Evolutionary conservation across 345 rosid genomes (phyloP).

Genomic region (Citrus cavaleriei): DNA sequence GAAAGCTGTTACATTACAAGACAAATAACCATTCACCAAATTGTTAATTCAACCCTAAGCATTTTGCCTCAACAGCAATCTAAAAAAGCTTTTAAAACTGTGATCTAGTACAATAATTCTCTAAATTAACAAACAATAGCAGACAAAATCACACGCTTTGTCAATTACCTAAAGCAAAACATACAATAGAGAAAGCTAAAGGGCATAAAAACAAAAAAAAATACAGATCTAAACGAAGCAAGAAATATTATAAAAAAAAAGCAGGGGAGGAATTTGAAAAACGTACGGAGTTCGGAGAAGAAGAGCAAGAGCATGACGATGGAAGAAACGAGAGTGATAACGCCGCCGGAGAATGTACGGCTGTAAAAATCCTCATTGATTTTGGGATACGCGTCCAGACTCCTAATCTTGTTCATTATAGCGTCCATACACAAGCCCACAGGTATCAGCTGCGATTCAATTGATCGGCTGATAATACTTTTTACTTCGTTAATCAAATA

Average conservation of each 20-base stretch:
- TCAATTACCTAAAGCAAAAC: no score
- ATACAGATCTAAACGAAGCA: background rate
- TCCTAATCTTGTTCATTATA: constrained; percentile 67
- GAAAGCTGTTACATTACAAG: background rate
- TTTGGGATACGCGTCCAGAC: constrained; percentile 92
- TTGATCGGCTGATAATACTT: background rate
- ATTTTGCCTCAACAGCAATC: background rate
- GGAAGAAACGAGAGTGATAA: constrained; percentile 84
- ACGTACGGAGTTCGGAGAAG: constrained; percentile 90
- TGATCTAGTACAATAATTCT: background rate
- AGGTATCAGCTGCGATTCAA: background rate
- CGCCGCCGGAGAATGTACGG: constrained; percentile 94
- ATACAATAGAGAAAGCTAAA: background rate
- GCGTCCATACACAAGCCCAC: constrained; percentile 47
- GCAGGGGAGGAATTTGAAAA: background rate
- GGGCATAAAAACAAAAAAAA: background rate
- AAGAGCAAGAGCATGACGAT: constrained; percentile 89
- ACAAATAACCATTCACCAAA: background rate
- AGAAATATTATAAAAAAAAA: background rate
- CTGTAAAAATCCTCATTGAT: constrained; percentile 96
- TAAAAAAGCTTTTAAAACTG: background rate
- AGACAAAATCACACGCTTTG: background rate
- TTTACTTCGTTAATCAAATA: background rate
- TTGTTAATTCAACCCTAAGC: background rate
- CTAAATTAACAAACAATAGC: background rate